These are phyloP conservation scores for Tricholoma bakamatsutake DNA, from an alignment of 768 basidiomycete genomes.

Conservation along the genomic window DNA sequence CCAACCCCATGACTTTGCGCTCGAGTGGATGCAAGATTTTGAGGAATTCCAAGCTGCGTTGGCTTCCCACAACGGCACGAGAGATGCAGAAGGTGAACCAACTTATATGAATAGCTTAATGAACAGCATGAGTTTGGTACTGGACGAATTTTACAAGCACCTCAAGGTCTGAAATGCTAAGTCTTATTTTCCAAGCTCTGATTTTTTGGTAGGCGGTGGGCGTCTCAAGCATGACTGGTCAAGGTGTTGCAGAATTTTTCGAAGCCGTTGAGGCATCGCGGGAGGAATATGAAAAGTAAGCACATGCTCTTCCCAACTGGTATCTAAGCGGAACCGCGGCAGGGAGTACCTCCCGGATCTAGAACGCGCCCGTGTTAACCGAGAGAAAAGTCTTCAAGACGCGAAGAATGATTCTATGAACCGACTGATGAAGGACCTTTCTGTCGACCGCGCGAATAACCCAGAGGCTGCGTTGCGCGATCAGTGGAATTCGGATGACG, in stretches of 20 bases:
- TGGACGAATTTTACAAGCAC: constrained; percentile 98
- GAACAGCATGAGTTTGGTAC: constrained; percentile 97
- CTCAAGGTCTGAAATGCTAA: constrained; percentile 53
- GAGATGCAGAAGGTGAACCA: constrained; percentile 82
- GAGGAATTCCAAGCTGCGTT: constrained; percentile 91
- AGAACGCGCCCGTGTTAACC: constrained; percentile 55
- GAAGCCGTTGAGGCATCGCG: constrained; percentile 85
- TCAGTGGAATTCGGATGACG: constrained; percentile 56
- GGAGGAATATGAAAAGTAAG: constrained; percentile 84
- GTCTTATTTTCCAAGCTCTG: background rate
- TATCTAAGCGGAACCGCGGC: constrained; percentile 8
- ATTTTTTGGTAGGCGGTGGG: constrained; percentile 69
- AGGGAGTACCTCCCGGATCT: constrained; percentile 94
- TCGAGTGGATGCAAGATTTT: constrained; percentile 99
- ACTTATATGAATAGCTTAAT: constrained; percentile 98
- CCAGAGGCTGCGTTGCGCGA: constrained; percentile 52
- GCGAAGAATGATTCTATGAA: constrained; percentile 73
- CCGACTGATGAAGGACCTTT: constrained; percentile 74
- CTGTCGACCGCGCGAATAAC: constrained; percentile 62
- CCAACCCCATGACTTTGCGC: constrained; percentile 80
- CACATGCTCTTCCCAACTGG: constrained; percentile 5
- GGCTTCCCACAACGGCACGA: constrained; percentile 57
- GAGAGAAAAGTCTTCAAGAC: constrained; percentile 58
- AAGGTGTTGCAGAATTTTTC: constrained; percentile 88
- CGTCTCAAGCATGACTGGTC: constrained; percentile 94